Evolutionary conservation across 2,329 filamentous ascomycete genomes (phyloP).

Genomic region (Aureobasidium sp.): DNA sequence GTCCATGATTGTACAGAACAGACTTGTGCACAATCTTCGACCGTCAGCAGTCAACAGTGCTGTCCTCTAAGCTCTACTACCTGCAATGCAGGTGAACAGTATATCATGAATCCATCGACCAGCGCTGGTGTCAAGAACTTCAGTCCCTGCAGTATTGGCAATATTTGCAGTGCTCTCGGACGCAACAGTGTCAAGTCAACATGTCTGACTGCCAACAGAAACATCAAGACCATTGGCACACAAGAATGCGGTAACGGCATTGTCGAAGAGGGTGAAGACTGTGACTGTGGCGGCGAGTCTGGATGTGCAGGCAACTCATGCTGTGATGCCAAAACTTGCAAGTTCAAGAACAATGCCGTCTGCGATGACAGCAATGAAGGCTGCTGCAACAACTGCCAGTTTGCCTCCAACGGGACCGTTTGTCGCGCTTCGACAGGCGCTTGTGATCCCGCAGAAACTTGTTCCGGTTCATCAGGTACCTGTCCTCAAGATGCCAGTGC

Average conservation of each 20-base stretch:
- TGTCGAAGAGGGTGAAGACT: slow-evolving; percentile 88
- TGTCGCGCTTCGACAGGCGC: slow-evolving; percentile 72
- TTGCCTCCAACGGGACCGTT: slow-evolving; percentile 59
- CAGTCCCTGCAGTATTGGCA: slow-evolving; percentile 83
- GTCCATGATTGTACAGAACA: slow-evolving; percentile 78
- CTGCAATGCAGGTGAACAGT: slow-evolving; percentile 72
- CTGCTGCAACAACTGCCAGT: slow-evolving; percentile 68
- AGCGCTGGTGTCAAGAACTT: slow-evolving; percentile 66
- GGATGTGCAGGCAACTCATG: slow-evolving; percentile 71
- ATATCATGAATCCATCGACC: slow-evolving; percentile 95
- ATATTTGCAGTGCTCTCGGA: slow-evolving; percentile 81
- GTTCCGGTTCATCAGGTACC: slow-evolving; percentile 61
- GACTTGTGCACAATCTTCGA: slow-evolving; percentile 59
- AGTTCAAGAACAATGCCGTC: slow-evolving; percentile 65
- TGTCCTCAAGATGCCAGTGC: slow-evolving; percentile 69
- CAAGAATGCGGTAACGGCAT: slow-evolving; percentile 95
- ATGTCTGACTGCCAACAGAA: slow-evolving; percentile 80
- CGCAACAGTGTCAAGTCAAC: slow-evolving; percentile 66
- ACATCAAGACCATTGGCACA: slow-evolving; percentile 72
- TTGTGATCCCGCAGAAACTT: slow-evolving; percentile 82
- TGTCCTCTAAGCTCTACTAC: slow-evolving; percentile 63
- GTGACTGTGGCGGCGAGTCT: slow-evolving; percentile 77
- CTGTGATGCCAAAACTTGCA: slow-evolving; percentile 82
- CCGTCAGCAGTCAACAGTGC: slow-evolving; percentile 59
- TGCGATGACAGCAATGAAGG: slow-evolving; percentile 83